Evolutionary conservation across 306 rosid species (phyloP).

Genomic region (Lathyrus aphaca): DNA sequence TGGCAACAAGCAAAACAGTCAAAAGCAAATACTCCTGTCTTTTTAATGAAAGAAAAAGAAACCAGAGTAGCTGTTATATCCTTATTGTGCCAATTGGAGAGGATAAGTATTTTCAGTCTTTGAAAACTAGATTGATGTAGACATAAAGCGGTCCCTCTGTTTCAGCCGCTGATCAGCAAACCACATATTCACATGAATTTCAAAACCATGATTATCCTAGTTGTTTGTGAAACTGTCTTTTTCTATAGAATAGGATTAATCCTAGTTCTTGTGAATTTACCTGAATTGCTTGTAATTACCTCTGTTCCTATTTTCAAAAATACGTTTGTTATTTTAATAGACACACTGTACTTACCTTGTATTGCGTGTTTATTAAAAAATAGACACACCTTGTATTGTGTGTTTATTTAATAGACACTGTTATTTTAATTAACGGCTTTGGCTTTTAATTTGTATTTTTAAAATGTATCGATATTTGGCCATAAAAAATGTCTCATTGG

Average conservation of each 20-base stretch:
- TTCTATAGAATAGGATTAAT: neutral
- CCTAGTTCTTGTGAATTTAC: neutral
- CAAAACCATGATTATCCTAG: neutral
- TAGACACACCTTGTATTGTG: no score
- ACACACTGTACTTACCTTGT: neutral
- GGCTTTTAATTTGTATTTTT: neutral
- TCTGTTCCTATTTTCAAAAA: no score
- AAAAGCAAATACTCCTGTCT: constrained; percentile 10
- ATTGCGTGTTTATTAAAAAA: neutral
- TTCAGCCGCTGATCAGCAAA: constrained; percentile 4
- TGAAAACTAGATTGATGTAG: constrained; percentile 29
- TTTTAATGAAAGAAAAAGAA: neutral
- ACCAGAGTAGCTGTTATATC: neutral
- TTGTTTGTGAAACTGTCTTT: constrained; percentile 1
- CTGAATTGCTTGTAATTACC: constrained; percentile 8
- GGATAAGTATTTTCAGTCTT: neutral
- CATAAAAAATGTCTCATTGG: constrained; percentile 12
- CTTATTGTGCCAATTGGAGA: constrained; percentile 6
- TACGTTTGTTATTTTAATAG: neutral
- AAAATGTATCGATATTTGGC: constrained; percentile 22
- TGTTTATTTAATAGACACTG: constrained; percentile 4
- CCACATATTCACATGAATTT: constrained; percentile 1
- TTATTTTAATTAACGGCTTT: neutral
- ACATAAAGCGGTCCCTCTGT: constrained; percentile 35
- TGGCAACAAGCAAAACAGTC: constrained; percentile 18